These are phyloP conservation scores for Botrytis squamosa DNA, from an alignment of 2,329 filamentous ascomycete species.

Conservation along the genomic window DNA sequence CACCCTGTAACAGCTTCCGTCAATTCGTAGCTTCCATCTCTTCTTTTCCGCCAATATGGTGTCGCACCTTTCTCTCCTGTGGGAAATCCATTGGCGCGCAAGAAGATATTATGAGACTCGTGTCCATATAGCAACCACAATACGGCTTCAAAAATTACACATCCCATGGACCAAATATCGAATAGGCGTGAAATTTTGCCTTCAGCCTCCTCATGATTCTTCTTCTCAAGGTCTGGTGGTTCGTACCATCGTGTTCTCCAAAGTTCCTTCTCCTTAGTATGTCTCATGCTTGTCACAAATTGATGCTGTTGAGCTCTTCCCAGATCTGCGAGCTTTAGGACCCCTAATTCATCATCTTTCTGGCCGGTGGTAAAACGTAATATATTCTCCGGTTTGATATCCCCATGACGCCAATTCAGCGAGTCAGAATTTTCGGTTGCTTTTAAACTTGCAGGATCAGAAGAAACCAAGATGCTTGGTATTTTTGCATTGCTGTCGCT, in stretches of 20 bases:
- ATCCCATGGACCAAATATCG: conserved; percentile 9
- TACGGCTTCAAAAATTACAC: conserved; percentile 10
- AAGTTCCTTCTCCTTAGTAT: background rate
- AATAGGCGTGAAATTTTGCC: conserved; percentile 3
- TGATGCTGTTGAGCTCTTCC: conserved; percentile 11
- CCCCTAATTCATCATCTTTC: background rate
- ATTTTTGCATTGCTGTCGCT: no score
- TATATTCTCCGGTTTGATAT: conserved; percentile 4
- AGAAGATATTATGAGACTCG: background rate
- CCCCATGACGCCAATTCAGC: background rate
- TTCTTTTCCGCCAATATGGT: background rate
- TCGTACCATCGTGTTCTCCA: conserved; percentile 11
- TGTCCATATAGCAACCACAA: conserved; percentile 8
- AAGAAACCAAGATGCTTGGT: background rate
- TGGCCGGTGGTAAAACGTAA: background rate
- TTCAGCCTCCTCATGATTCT: background rate
- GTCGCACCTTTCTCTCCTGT: background rate
- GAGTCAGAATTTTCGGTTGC: background rate
- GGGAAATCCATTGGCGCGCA: background rate
- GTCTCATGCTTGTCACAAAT: background rate
- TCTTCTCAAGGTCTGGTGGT: background rate
- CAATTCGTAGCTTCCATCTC: background rate
- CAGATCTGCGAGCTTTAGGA: conserved; percentile 9
- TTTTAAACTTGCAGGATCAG: background rate
- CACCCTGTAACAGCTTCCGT: background rate